A percentile compares a stretch with the other conserved stretches of the same genome.
Conservation (phyloP, 2,329 filamentous ascomycete species). For the Colletotrichum orbiculare region DNA sequence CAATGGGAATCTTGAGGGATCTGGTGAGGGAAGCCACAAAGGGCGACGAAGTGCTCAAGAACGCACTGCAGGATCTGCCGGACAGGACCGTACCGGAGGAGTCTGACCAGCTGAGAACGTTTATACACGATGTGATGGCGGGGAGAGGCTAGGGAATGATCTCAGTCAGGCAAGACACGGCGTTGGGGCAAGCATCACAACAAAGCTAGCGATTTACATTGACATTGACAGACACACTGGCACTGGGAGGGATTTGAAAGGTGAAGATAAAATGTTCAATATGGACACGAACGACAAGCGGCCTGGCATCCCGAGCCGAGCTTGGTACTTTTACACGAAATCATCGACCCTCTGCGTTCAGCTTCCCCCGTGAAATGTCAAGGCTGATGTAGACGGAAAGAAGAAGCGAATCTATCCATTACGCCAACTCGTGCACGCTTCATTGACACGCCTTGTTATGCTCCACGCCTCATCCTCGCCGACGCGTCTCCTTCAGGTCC, state of each 20-base stretch:
- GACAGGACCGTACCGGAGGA: slow-evolving; percentile 64
- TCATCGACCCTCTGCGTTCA: slow-evolving; percentile 1
- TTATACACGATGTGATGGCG: slow-evolving; percentile 54
- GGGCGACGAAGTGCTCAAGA: slow-evolving; percentile 51
- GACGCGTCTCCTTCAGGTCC: slow-evolving; percentile 44
- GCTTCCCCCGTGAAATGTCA: no score
- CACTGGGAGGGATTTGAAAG: neutral
- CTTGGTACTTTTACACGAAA: slow-evolving; percentile 31
- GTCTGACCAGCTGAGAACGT: slow-evolving; percentile 57
- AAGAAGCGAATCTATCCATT: slow-evolving; percentile 29
- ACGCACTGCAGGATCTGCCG: slow-evolving; percentile 55
- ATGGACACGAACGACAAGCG: slow-evolving; percentile 31
- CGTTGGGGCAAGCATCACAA: slow-evolving; percentile 12
- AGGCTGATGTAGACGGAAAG: no score
- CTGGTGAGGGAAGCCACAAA: slow-evolving; percentile 54
- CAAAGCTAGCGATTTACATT: neutral
- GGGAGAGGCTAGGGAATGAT: slow-evolving; percentile 34
- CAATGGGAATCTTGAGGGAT: slow-evolving; percentile 43
- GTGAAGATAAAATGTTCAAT: slow-evolving; percentile 21
- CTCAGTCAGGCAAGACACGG: neutral
- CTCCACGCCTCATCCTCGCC: slow-evolving; percentile 41
- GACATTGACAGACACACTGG: neutral
- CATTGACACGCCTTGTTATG: neutral
- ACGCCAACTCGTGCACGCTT: slow-evolving; percentile 20
- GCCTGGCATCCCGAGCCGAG: slow-evolving; percentile 18